Percentiles rank a stretch among this genome's conserved stretches.
Conservation (phyloP, 2,329 filamentous ascomycete genomes). For the Pseudocercospora fuligena region DNA sequence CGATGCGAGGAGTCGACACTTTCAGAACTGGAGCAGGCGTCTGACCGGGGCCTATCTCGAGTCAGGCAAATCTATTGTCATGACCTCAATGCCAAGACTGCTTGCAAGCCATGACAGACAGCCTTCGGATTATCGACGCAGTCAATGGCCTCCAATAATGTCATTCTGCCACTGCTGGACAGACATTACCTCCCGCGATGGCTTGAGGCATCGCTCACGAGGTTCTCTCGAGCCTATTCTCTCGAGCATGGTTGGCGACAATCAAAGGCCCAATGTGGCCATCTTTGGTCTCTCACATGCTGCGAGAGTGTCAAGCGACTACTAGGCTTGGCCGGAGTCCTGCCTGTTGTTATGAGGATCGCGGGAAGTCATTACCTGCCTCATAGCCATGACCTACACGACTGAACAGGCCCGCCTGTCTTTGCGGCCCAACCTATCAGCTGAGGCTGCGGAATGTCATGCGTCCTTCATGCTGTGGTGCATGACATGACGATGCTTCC, state of each 20-base stretch:
- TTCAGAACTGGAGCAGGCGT: conserved; percentile 5
- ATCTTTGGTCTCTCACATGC: no score
- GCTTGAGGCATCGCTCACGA: no score
- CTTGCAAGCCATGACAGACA: not conserved
- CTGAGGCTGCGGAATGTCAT: not conserved
- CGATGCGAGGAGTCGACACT: conserved; percentile 9
- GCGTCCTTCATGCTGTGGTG: not conserved
- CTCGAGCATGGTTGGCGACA: no score
- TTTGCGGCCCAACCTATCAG: not conserved
- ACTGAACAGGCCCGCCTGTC: not conserved
- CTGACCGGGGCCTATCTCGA: not conserved
- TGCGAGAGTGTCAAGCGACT: no score
- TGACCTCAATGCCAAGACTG: not conserved
- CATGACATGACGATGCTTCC: not conserved
- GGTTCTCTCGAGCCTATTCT: no score
- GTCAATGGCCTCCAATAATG: no score
- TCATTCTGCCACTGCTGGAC: no score
- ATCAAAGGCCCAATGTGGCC: no score
- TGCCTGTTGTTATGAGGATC: not conserved
- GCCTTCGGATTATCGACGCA: no score
- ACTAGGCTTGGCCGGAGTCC: not conserved
- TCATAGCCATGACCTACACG: no score
- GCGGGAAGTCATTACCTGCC: not conserved
- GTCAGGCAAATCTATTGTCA: not conserved
- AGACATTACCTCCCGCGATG: no score